Evolutionary conservation across 2,329 filamentous ascomycete genomes (phyloP), one percentile per base, ranked within the genome.

Genomic region (Calonectria pauciramosa): DNA sequence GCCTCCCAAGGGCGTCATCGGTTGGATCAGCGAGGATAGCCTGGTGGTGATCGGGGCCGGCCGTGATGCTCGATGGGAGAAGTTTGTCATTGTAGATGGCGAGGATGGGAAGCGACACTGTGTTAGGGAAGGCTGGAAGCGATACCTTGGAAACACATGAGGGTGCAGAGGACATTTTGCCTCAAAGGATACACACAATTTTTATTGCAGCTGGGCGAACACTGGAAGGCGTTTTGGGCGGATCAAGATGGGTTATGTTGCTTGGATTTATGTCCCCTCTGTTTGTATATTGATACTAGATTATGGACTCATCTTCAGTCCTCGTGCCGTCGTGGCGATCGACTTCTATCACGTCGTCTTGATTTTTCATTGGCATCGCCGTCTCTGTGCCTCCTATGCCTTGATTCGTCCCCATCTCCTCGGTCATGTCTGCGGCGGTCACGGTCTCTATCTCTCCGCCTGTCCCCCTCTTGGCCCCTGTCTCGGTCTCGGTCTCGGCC

Each of bases 1-100:
- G 66, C 93, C 95, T 18, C 90, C 93, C 14, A 98, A 98, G 83
- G 97, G 97, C 0, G 87, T 97, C 10, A 90, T 98, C 71, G 96
- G 96, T 2, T 99, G 97, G 95, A 89, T 93, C 13, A 90, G 92
- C 77, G 94, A 98, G 76, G 88, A 91, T 28, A 94, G 90, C 20
- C 86, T 98, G 14, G 86, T 96, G 1, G 93, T 98, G 0, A 88
- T 98, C 65, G 94, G 96, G 4, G 94, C 95, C 1, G 96, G 96
- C 0, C 89, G 90, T 74, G 94, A 97, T 82, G 94, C 94, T 20
- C 90, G 94, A 66, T 98, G 96, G 95, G 96, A 98, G 86, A 96
- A 94, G 75, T 98, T 98, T 80, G 88, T 93, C 26, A 87, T 97
- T 67, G 89, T 89, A n/a, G 90, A 93, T 70, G 90, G 90, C 18